A percentile compares a stretch with the other conserved stretches of the same genome.
These are phyloP conservation scores for Neonectria hederae DNA, from an alignment of 2,329 filamentous ascomycete genomes.

Conservation along the genomic window DNA sequence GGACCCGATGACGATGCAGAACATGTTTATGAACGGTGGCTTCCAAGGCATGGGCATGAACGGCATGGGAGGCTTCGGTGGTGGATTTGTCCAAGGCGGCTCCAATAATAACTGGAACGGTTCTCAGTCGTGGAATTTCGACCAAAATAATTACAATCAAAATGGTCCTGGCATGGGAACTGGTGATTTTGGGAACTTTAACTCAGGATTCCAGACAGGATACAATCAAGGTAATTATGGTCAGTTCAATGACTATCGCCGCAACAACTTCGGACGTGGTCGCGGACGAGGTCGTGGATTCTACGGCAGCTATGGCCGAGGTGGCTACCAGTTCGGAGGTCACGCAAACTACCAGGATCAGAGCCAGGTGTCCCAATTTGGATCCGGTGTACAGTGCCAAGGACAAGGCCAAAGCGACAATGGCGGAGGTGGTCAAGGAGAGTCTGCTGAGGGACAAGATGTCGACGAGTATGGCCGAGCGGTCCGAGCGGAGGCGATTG, in stretches of 20 bases:
- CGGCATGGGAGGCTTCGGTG: slow-evolving; percentile 80
- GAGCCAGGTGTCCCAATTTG: slow-evolving; percentile 44
- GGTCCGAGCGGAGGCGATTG: slow-evolving; percentile 38
- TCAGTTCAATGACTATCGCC: slow-evolving; percentile 82
- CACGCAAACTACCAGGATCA: slow-evolving; percentile 50
- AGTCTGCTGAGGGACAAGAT: slow-evolving; percentile 42
- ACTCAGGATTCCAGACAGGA: slow-evolving; percentile 80
- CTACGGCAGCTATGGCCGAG: slow-evolving; percentile 65
- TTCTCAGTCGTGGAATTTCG: slow-evolving; percentile 84
- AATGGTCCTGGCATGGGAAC: slow-evolving; percentile 82
- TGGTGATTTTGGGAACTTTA: slow-evolving; percentile 83
- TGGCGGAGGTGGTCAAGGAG: slow-evolving; percentile 21
- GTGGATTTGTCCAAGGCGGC: slow-evolving; percentile 67
- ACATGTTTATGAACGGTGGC: slow-evolving; percentile 81
- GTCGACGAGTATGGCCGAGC: slow-evolving; percentile 54
- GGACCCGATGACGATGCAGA: slow-evolving; percentile 81
- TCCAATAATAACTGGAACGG: slow-evolving; percentile 83
- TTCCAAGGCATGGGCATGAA: slow-evolving; percentile 81
- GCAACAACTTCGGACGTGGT: slow-evolving; percentile 72
- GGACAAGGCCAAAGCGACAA: slow-evolving; percentile 36
- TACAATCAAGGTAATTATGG: slow-evolving; percentile 87
- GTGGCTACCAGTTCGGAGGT: slow-evolving; percentile 59
- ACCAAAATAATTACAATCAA: slow-evolving; percentile 91
- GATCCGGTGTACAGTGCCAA: slow-evolving; percentile 32
- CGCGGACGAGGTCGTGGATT: slow-evolving; percentile 73